Base-by-base conservation (phyloP, 2,329 filamentous ascomycete genomes). In the Aspergillus vadensis region DNA sequence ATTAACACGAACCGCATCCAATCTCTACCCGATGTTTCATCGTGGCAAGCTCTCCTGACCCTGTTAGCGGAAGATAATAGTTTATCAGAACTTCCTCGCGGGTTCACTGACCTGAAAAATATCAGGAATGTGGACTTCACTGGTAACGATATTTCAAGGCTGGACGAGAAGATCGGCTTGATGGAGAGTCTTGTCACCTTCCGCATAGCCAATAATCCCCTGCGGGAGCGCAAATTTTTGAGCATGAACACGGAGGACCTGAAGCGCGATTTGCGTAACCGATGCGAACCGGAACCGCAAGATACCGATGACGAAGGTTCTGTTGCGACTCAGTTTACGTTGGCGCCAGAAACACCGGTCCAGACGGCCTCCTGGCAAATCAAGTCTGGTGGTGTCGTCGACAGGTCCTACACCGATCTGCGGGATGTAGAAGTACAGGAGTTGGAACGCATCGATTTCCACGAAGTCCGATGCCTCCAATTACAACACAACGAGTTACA, bases 181-280 rank as follows among this genome's bases (percentile, higher is more conserved):
- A 97, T 98, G 92, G 86, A 91, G 5, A 87, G 79, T 48, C 79
- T 99, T 9, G 83, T 87, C 19, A 88, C 88, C 72, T 84, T 98
- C 44, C 87, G 88, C 4, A 81, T 99, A 32, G 88, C 88, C 47
- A 92, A 92, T n/a, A 99, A 99, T 69, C 95, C 95, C 0, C 80
- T 99, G 14, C 85, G 91, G 14, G 92, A 97, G 72, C 92, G 90
- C 72, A 97, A 92, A 72, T 92, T 95, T 67, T 81, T 93, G 14
- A 89, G 86, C 0, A 91, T 96, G 78, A 84, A 85, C 21, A 92
- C 91, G 0, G 90, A 92, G 14, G 90, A 95, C 57, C 80, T 98
- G 63, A 97, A 96, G 76, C 84, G 85, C 44, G 86, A 88, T 47
- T 78, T 97, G 47, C 83, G 85, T 19, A 83, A 83, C 38, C 85